Base-by-base conservation (phyloP, 148 eudicot species). In the Salicornia ramosissima region DNA sequence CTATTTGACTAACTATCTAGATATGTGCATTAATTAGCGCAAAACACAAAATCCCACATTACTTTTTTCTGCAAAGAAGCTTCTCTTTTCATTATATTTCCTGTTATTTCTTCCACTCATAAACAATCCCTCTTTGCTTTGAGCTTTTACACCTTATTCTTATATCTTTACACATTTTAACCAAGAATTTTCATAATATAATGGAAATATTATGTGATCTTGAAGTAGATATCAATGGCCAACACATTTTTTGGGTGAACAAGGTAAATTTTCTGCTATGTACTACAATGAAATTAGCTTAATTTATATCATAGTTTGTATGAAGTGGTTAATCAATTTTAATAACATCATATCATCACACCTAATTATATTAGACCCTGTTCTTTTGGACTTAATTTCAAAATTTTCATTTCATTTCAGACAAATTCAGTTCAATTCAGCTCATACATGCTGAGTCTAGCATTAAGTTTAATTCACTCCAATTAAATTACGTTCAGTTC, bases 141-240 rank as follows among this genome's bases (percentile, higher is more conserved):
- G 28, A 40, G 7, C 25, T 45, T 51, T 36, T 22, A 39, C 5
- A 34, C 47, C 19, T 18, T 45, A 45, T 1, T 30, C 34, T 62
- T 61, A 49, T 40, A 21, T 2, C 3, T 13, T 60, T 47, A 51
- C 14, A 34, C 11, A 15, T 39, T 29, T 30, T 63, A 26, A 31
- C 51, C 29, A 29, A 33, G 39, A 0, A 2, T 65, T 36, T 60
- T 43, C 18, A 14, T 34, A 18, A 78, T 74, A 21, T 42, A 18
- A 78, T 74, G 81, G 74, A 68, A 66, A 34, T 36, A 49, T 67
- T 25, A 39, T 77, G 70, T 75, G 79, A 83, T 34, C 81, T 83
- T 77, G 53, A 80, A 75, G 83, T 80, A 58, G 83, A 80, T 62
- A 73, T 83, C 59, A 80, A 83, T 77, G 83, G 81, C 57, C 81